Base-by-base conservation (phyloP, 106 monocot genomes). In the Cymbidium sinense region DNA sequence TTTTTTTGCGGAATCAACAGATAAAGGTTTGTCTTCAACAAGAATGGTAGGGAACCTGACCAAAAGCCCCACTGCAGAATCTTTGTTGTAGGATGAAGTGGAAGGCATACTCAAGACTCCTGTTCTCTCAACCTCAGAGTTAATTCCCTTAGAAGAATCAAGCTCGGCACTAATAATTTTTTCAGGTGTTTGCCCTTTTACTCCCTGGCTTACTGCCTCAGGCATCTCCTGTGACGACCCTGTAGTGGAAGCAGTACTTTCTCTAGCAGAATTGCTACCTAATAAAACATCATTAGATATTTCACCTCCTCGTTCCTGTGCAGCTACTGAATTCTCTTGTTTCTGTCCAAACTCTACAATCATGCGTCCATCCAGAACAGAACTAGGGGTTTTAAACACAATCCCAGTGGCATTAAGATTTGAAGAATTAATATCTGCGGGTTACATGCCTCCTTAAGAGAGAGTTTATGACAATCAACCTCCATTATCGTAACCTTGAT, bases 381-480 rank as follows among this genome's bases (percentile, higher is more conserved):
- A 36, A 77, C 34, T 28, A 51, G 34, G 67, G 17, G 34, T 61
- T 64, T 74, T 35, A 9, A 9, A 35, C 15, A 47, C 0, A 75
- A 47, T 51, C 52, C 23, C 50, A 43, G 65, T 67, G 8, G 28
- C 52, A 31, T 77, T 64, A 75, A 12, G 39, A 44, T 7, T 50
- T 52, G 29, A 75, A 78, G 82, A 55, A 72, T 54, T 75, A 79
- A 36, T 50, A 77, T 27, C 25, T 82, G 41, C 71, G 21, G 18
- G 9, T 50, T 15, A 65, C 20, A 64, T 58, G 27, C 58, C 65
- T 81, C 78, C 31, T 64, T 36, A 19, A 34, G 1, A 34, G 25
- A 50, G 74, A n/a, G 10, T 19, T 74, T 65, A n/a, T 30, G 20
- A 39, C 62, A 17, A 72, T n/a, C 35, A 21, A 39, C 71, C 34